Evolutionary conservation across 352 stramenopile species (phyloP).

Genomic region (Globisporangium uncinulatum): DNA sequence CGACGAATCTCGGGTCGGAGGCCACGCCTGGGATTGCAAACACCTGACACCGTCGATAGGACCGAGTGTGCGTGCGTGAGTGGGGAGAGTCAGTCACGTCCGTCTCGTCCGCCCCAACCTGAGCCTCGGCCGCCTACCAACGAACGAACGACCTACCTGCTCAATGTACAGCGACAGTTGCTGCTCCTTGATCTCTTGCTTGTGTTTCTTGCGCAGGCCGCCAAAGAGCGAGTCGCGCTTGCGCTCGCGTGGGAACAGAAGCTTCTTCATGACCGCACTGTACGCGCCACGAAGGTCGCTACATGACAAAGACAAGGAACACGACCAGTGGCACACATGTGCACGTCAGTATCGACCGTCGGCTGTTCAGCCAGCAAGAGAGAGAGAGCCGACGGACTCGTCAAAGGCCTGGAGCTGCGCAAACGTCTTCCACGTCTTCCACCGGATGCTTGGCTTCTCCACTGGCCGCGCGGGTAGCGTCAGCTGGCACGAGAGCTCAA

Average conservation of each 20-base stretch:
- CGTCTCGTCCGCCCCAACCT: no score
- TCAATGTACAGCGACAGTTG: slow-evolving; percentile 71
- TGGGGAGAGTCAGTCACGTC: no score
- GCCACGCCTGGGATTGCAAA: slow-evolving; percentile 47
- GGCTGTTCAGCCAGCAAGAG: neutral
- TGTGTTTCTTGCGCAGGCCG: slow-evolving; percentile 57
- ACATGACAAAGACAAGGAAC: neutral
- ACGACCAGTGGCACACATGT: neutral
- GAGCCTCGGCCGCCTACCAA: no score
- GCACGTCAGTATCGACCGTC: neutral
- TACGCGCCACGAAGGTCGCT: slow-evolving; percentile 57
- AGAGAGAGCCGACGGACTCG: slow-evolving; percentile 33
- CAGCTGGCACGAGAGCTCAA: slow-evolving; percentile 70
- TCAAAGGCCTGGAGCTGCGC: slow-evolving; percentile 61
- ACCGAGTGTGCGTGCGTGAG: neutral
- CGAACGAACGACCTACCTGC: slow-evolving; percentile 20
- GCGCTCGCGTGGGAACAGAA: slow-evolving; percentile 57
- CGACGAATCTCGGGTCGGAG: slow-evolving; percentile 26
- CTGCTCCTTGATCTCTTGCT: slow-evolving; percentile 64
- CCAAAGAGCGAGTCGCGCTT: slow-evolving; percentile 72
- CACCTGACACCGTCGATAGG: slow-evolving; percentile 18
- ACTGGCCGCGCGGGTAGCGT: slow-evolving; percentile 38
- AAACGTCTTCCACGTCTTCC: slow-evolving; percentile 76
- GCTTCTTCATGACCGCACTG: slow-evolving; percentile 44
- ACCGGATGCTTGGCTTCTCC: slow-evolving; percentile 68